Evolutionary conservation across 2,329 filamentous ascomycete genomes (phyloP).

Genomic region (Didymella keratinophila): DNA sequence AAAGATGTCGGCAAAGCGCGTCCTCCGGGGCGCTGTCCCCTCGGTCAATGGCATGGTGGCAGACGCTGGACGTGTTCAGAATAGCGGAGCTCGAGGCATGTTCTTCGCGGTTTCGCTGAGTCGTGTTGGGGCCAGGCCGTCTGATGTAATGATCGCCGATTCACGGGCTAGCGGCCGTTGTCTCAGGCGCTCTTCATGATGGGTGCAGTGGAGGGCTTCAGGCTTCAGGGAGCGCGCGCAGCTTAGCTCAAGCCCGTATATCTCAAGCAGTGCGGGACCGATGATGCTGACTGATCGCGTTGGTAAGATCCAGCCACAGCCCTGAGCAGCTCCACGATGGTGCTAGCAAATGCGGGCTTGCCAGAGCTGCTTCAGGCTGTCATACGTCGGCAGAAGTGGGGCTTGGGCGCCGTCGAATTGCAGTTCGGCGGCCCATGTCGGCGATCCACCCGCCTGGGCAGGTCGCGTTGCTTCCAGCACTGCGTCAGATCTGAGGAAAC

Average conservation of each 20-base stretch:
- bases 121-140: conserved; percentile 9
- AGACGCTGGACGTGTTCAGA: conserved; percentile 12
- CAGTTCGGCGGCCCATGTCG: neutral
- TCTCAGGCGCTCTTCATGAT: neutral
- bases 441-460: conserved; percentile 7
- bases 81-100: conserved; percentile 1
- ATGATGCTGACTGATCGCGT: conserved; percentile 19
- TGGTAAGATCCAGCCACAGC: neutral
- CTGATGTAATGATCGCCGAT: conserved; percentile 7
- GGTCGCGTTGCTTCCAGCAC: conserved; percentile 3
- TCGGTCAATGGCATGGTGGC: conserved; percentile 29
- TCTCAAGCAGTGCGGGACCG: conserved; percentile 14
- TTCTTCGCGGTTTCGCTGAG: conserved; percentile 7
- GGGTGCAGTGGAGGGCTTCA: neutral
- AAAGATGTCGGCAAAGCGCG: conserved; percentile 44
- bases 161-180: conserved; percentile 3
- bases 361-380: conserved; percentile 2
- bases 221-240: neutral
- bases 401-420: neutral
- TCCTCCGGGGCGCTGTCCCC: conserved; percentile 26
- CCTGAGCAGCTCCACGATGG: conserved; percentile 1
- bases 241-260: neutral
- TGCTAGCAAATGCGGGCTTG: conserved; percentile 1
- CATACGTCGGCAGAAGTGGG: conserved; percentile 1
- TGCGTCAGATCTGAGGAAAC: neutral